Evolutionary conservation across 345 rosid species (phyloP).

Genomic region (Syzygium grande): DNA sequence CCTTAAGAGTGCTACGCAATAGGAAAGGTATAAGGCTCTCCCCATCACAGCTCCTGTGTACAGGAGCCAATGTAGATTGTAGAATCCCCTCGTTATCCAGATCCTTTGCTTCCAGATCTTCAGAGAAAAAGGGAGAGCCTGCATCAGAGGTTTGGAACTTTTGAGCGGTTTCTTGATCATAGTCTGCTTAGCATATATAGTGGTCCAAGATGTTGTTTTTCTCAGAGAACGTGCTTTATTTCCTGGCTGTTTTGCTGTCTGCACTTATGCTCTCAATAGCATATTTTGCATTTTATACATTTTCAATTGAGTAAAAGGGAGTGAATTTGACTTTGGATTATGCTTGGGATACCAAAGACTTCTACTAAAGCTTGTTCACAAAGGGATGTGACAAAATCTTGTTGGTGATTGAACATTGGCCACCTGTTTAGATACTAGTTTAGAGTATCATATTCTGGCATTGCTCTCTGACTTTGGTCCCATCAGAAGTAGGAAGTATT

Average conservation of each 20-base stretch:
- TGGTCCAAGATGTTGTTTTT: background rate
- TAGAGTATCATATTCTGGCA: background rate
- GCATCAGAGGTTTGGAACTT: constrained; percentile 49
- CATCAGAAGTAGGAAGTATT: background rate
- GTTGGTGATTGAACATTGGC: background rate
- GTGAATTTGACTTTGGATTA: background rate
- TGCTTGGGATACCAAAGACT: background rate
- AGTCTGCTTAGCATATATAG: background rate
- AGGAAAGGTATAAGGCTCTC: constrained; percentile 1
- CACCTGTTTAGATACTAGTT: background rate
- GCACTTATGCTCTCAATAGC: background rate
- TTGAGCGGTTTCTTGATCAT: background rate
- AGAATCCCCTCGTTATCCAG: constrained; percentile 21
- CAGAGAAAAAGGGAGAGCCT: constrained; percentile 32
- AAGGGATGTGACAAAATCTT: background rate
- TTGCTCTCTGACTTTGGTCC: background rate
- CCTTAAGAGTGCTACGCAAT: constrained; percentile 5
- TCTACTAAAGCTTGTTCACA: background rate
- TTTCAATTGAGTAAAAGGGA: background rate
- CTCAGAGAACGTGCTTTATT: background rate
- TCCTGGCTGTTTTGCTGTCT: background rate
- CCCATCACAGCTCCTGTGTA: constrained; percentile 4
- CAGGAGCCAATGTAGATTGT: constrained; percentile 11
- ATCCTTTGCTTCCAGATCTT: constrained; percentile 61
- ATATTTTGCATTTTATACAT: background rate